phyloP scores from a whole-genome alignment of 2,329 filamentous ascomycete genomes.

The Ceratocystis diversiconidia region DNA sequence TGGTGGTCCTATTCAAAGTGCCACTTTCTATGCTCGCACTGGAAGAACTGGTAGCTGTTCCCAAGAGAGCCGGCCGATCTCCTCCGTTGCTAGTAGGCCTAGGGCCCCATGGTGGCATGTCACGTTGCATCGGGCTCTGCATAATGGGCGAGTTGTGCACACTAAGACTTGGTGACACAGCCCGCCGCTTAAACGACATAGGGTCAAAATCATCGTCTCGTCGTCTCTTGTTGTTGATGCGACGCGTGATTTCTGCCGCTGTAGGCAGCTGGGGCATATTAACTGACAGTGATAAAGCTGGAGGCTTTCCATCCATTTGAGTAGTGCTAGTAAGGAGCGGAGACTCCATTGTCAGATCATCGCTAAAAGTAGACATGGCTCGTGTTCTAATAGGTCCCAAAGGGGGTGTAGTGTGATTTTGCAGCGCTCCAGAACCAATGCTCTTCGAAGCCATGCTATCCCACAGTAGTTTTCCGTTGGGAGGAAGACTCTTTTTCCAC shows the following conservation, averaged over 20 bases:
- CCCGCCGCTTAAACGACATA: conserved; percentile 74
- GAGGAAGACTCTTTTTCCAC: conserved; percentile 13
- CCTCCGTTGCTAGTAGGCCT: conserved; percentile 45
- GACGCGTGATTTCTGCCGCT: conserved; percentile 60
- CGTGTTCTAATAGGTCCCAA: conserved; percentile 48
- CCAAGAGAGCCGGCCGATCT: background rate
- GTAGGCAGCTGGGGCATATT: conserved; percentile 36
- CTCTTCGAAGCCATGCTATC: conserved; percentile 11
- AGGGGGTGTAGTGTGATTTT: conserved; percentile 42
- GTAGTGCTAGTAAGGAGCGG: conserved; percentile 29
- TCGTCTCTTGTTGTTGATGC: conserved; percentile 68
- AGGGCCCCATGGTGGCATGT: conserved; percentile 57
- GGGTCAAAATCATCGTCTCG: conserved; percentile 86
- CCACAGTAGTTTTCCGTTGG: conserved; percentile 16
- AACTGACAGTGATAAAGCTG: conserved; percentile 12
- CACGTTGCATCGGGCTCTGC: conserved; percentile 67
- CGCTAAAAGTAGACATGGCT: conserved; percentile 47
- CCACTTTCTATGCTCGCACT: conserved; percentile 29
- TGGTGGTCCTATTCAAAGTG: conserved; percentile 33
- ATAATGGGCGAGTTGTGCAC: conserved; percentile 79
- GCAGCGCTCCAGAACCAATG: conserved; percentile 40
- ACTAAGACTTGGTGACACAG: conserved; percentile 83
- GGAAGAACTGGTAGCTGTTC: conserved; percentile 29
- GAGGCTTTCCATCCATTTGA: conserved; percentile 4
- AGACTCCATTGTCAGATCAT: conserved; percentile 61